Evolutionary conservation across 2,329 filamentous ascomycete species (phyloP).

Genomic region (Macrophomina pseudophaseolina): DNA sequence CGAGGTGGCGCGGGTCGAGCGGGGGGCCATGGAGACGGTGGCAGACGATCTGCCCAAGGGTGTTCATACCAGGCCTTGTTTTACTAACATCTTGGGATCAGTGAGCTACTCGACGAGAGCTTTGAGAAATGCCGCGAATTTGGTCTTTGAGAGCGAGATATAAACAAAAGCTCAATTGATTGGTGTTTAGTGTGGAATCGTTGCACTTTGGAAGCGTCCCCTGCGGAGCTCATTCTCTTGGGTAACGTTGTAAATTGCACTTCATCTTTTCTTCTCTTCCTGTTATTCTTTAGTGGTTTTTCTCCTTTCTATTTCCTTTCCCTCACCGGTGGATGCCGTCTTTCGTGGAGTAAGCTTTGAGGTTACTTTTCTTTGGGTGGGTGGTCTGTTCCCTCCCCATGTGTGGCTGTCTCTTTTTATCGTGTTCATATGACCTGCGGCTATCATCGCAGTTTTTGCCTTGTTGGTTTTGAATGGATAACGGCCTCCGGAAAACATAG

Average conservation of each 20-base stretch:
- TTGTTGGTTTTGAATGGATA: no score
- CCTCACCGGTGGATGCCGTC: not conserved
- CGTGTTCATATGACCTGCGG: not conserved
- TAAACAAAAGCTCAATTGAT: not conserved
- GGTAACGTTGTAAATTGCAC: not conserved
- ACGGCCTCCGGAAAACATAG: not conserved
- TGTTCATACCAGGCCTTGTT: not conserved
- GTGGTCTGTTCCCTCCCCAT: not conserved
- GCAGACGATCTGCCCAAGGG: no score
- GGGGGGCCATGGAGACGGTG: not conserved
- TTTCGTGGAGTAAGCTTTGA: not conserved
- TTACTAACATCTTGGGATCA: not conserved
- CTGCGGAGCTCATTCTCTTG: not conserved
- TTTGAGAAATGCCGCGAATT: not conserved
- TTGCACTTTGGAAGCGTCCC: not conserved
- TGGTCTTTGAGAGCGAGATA: not conserved
- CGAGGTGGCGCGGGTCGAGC: not conserved
- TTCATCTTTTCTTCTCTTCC: not conserved
- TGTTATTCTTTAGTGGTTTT: not conserved
- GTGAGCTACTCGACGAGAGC: not conserved
- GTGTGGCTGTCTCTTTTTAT: not conserved
- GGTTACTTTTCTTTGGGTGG: not conserved
- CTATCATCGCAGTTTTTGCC: not conserved
- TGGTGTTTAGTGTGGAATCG: not conserved
- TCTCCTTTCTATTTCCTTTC: not conserved